Evolutionary conservation across 2,329 filamentous ascomycete species (phyloP), one percentile per base, ranked within the genome.

Genomic region (Neonectria hederae): DNA sequence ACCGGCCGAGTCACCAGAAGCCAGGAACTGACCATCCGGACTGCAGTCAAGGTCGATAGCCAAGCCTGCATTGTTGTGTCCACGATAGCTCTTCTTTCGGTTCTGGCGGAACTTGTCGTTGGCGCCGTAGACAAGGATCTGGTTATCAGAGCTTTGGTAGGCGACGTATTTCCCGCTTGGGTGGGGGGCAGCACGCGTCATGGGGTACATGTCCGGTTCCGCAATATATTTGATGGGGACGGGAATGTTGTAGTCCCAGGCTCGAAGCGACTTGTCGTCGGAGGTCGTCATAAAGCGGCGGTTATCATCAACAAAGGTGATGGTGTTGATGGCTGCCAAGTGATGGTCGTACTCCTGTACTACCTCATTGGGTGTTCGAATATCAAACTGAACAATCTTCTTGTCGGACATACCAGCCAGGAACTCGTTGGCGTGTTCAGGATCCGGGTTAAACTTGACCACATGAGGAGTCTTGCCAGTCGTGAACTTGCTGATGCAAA

Each of bases 291-390:
- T 96, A 85, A 99, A 99, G 43, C 97, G 92, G 38, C 95, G 90
- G 78, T 94, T 93, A 63, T 97, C 90, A 77, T 99, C 96, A 70
- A 97, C 93, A 79, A 98, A 99, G 5, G 93, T 96, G 70, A 99
- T 93, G 10, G 96, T 98, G 82, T 99, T 99, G 83, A 99, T 91
- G 24, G 96, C 93, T n/a, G 94, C 96, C 66, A 99, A 83, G 78
- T 99, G 96, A 79, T 99, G 96, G 76, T 99, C 95, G 81, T 99
- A 99, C 82, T 98, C 96, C 76, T 99, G 97, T 13, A 97, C 92
- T 63, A 96, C 86, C 73, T 97, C 89, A 70, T 88, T 89, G 65
- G 84, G 81, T 7, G 90, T 89, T 28, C 97, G 88, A 2, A 90
- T 94, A 79, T 99, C 96, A 79, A 97, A 99, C 76, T 99, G 96